Base-by-base conservation (phyloP, 176 grass and related monocot species). In the Oryza glumipatula region DNA sequence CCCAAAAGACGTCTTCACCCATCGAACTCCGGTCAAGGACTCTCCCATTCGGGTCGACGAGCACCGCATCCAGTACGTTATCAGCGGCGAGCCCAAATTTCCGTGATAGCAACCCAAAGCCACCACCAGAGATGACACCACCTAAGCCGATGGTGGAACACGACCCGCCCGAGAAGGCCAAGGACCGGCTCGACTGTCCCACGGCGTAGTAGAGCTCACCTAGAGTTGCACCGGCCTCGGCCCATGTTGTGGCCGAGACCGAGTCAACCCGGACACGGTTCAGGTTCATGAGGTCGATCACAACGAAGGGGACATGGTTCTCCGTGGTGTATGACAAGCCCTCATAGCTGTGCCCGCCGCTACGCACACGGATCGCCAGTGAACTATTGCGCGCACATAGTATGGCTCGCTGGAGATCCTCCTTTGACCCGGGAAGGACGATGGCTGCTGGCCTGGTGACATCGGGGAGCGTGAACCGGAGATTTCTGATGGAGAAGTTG, bases 331-430 rank as follows among this genome's bases (percentile, higher is more conserved):
- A 97, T 0, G 92, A 92, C 17, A 92, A 73, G 7, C 94, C 94
- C 78, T 94, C 92, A 32, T 92, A 97, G 85, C 90, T 94, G 76
- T 97, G 92, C 2, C 90, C 92, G 30, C 92, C 92, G 44, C 90
- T 92, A n/a, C 90, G 74, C 13, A 92, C 81, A 19, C 92, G 90
- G 76, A 97, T 91, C 36, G 86, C 89, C 11, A 92, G 68, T 21
- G 68, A 85, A 11, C 22, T 39, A 1, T 0, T 0, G 1, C 84
- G 68, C 0, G 88, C 74, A 12, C 94, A 94, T 1, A 88, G 17
- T 4, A 94, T 9, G 36, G 88, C 21, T 7, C n/a, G n/a, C 43
- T 12, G 86, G 68, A 97, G 76, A 0, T 87, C 83, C 0, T 73
- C 48, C 66, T 49, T 76, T 1, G 89, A 79, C 13, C 24, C 8